A percentile compares a stretch with the other conserved stretches of the same genome.
phyloP scores from a whole-genome alignment of 768 basidiomycete genomes.

The Naganishia onofrii region DNA sequence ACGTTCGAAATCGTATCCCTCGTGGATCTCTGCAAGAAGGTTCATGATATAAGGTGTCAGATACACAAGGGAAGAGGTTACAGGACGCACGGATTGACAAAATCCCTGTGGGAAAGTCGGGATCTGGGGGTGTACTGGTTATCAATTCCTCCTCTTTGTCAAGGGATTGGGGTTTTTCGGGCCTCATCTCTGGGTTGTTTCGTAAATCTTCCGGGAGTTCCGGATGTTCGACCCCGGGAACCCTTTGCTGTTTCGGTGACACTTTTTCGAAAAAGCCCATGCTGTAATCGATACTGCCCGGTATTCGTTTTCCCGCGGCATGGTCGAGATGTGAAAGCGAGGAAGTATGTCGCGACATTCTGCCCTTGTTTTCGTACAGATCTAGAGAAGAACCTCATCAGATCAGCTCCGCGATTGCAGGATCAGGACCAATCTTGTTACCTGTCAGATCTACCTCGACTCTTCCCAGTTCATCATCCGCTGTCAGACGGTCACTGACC shows the following conservation, averaged over 20 bases:
- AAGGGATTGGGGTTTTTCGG: slow-evolving; percentile 5
- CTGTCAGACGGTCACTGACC: slow-evolving; percentile 21
- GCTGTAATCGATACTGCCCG: slow-evolving; percentile 17
- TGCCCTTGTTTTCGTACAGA: slow-evolving; percentile 23
- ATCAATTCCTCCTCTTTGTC: slow-evolving; percentile 18
- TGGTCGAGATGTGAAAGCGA: slow-evolving; percentile 9
- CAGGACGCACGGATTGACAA: slow-evolving; percentile 22
- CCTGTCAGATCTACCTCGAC: slow-evolving; percentile 28
- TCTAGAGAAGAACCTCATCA: neutral
- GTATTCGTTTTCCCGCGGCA: slow-evolving; percentile 1
- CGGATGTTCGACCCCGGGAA: neutral
- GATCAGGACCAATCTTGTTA: neutral
- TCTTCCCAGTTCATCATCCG: slow-evolving; percentile 28
- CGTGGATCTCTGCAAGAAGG: slow-evolving; percentile 25
- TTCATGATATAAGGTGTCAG: neutral
- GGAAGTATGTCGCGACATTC: slow-evolving; percentile 21
- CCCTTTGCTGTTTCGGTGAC: neutral
- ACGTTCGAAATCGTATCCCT: slow-evolving; percentile 26
- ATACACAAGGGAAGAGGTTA: neutral
- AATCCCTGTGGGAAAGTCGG: slow-evolving; percentile 26
- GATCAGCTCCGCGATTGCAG: too few relatives aligned
- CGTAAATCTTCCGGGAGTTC: slow-evolving; percentile 25
- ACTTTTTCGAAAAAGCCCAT: slow-evolving; percentile 29
- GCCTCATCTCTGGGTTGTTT: slow-evolving; percentile 12
- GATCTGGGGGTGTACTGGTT: slow-evolving; percentile 12